Evolutionary conservation across 345 rosid genomes (phyloP), one percentile per base, ranked within the genome.

Genomic region (Bretschneidera sinensis): DNA sequence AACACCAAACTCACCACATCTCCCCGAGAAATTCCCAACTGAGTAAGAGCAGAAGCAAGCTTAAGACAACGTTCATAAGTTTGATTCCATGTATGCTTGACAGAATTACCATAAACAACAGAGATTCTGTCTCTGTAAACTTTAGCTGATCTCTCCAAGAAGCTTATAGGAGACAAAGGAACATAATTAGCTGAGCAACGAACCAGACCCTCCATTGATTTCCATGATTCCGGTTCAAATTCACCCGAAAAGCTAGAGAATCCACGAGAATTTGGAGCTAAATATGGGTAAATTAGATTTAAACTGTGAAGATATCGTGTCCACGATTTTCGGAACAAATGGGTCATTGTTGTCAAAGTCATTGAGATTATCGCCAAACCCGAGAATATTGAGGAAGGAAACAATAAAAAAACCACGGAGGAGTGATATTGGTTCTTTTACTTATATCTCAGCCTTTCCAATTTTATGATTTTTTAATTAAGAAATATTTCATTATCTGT

Each of bases 31-130:
- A 80, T 69, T 19, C 88, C 87, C 47, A 91, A 54, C 0, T 68
- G 81, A 51, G 80, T 57, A 56, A 91, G 69, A 56, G 94, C 83
- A 70, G 96, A 91, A 28, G 98, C 94, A 2, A 91, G 72, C 50
- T 76, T 77, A 21, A 83, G 68, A 63, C 94, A 91, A 19, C 94
- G 87, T 25, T 78, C 65, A 55, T 76, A 78, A 9, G 89, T 88
- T 64, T 88, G 76, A 10, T 57, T 60, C 96, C 98, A 91, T 10
- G 89, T 83, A 58, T 62, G 77, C 9, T 61, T 64, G 0, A 63
- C 55, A 34, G 76, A 53, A n/a, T n/a, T n/a, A 25, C 94, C 96
- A 59, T 74, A 84, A 18, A 86, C 80, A 39, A 88, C 63, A 0
- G 89, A 78, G 13, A 80, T 76, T 61, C 61, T 51, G 71, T 86